A percentile compares a stretch with the other conserved stretches of the same genome.
These are phyloP conservation scores for Nannizzia gypsea DNA, from an alignment of 2,329 filamentous ascomycete genomes.

Conservation along the genomic window DNA sequence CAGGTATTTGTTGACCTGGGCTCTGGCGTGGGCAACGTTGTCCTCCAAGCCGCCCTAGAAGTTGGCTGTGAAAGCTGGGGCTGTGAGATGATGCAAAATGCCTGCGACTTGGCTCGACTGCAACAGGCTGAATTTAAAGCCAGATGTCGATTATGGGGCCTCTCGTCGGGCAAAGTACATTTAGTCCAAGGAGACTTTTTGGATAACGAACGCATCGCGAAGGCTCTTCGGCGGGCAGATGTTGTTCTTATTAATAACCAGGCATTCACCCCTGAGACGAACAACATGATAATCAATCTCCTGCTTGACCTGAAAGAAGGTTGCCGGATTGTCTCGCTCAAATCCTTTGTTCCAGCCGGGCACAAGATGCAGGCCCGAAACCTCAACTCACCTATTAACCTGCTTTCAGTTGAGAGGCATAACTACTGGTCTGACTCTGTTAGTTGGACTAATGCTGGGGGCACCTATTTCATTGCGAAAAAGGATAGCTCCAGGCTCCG, in stretches of 20 bases:
- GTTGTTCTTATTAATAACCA: constrained; percentile 98
- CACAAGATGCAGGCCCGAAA: constrained; percentile 64
- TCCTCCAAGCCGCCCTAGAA: constrained; percentile 84
- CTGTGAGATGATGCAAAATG: constrained; percentile 90
- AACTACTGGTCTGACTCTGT: constrained; percentile 60
- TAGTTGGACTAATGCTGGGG: constrained; percentile 79
- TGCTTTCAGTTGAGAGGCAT: constrained; percentile 64
- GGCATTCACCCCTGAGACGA: constrained; percentile 79
- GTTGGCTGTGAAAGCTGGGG: constrained; percentile 92
- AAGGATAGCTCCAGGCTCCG: constrained; percentile 52
- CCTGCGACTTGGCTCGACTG: constrained; percentile 65
- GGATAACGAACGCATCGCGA: constrained; percentile 55
- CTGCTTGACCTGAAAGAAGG: constrained; percentile 89
- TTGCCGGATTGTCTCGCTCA: constrained; percentile 79
- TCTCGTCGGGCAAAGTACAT: constrained; percentile 65
- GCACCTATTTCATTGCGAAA: constrained; percentile 78
- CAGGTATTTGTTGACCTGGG: constrained; percentile 91
- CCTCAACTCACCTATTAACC: constrained; percentile 66
- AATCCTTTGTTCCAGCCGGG: constrained; percentile 74
- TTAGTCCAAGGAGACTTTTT: constrained; percentile 79
- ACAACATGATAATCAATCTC: constrained; percentile 72
- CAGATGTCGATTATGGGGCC: constrained; percentile 81
- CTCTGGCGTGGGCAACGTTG: constrained; percentile 91
- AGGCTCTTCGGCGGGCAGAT: constrained; percentile 70
- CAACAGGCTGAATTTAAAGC: constrained; percentile 74